Conservation (phyloP, 2,329 filamentous ascomycete genomes). For the Fusarium sp. region DNA sequence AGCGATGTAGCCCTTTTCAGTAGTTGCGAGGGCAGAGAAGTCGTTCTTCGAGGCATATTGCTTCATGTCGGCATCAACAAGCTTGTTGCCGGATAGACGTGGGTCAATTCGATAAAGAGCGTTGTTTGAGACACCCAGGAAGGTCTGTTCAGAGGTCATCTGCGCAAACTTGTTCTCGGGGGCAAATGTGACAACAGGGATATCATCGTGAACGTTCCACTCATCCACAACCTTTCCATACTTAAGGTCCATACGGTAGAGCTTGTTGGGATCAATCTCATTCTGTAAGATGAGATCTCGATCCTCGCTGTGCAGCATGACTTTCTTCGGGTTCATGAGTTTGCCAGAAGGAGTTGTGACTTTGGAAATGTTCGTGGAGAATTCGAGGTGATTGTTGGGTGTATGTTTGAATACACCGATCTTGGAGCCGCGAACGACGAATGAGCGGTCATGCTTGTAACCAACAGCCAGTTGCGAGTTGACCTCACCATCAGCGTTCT, state of each 20-base stretch:
- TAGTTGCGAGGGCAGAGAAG: constrained; percentile 93
- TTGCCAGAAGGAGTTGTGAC: constrained; percentile 88
- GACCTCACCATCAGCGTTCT: constrained; percentile 77
- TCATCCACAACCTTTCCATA: constrained; percentile 98
- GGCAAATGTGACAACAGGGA: constrained; percentile 89
- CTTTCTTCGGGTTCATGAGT: constrained; percentile 92
- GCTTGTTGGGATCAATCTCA: constrained; percentile 81
- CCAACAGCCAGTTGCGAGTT: constrained; percentile 96
- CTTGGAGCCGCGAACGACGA: constrained; percentile 96
- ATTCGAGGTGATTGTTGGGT: constrained; percentile 89
- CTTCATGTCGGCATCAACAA: constrained; percentile 92
- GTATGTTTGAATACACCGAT: constrained; percentile 99
- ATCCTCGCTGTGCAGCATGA: constrained; percentile 94
- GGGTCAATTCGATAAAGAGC: constrained; percentile 94
- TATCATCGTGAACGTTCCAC: constrained; percentile 98
- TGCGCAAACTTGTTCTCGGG: constrained; percentile 98
- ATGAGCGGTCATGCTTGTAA: constrained; percentile 96
- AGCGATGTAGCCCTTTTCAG: constrained; percentile 95
- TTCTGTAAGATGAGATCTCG: constrained; percentile 91
- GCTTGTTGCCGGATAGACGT: constrained; percentile 86
- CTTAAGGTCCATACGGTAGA: constrained; percentile 98
- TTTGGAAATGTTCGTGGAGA: constrained; percentile 96
- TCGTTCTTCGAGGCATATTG: constrained; percentile 98
- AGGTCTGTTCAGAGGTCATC: constrained; percentile 94
- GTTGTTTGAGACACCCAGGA: constrained; percentile 91